These are phyloP conservation scores for Rhexocercosporidium sp. DNA, from an alignment of 2,329 filamentous ascomycete species.

Conservation along the genomic window DNA sequence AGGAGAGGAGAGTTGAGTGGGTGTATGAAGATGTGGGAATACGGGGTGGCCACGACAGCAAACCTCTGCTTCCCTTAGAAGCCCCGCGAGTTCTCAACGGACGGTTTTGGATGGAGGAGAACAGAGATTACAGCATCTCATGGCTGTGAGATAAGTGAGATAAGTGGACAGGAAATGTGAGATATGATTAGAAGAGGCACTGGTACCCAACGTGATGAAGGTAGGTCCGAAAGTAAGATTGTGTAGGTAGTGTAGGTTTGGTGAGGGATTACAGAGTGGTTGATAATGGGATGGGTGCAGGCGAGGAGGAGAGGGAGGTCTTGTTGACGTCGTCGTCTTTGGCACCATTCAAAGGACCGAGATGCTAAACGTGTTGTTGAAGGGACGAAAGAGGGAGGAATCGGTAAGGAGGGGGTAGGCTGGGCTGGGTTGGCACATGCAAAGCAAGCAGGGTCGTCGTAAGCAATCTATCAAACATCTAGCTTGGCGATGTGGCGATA, in stretches of 20 bases:
- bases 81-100: no score
- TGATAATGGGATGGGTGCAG: background rate
- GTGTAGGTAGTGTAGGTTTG: background rate
- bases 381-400: background rate
- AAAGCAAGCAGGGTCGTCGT: slow-evolving; percentile 4
- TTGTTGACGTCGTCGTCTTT: background rate
- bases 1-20: background rate
- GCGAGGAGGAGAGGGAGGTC: no score
- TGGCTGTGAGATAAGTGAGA: no score
- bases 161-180: background rate
- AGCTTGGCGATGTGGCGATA: background rate
- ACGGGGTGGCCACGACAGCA: background rate
- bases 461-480: slow-evolving; percentile 6
- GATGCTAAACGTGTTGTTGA: slow-evolving; percentile 7
- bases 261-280: background rate
- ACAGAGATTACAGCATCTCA: background rate
- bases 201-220: background rate
- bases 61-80: background rate
- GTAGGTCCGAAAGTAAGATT: background rate
- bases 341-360: background rate
- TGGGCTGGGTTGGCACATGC: background rate
- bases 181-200: background rate
- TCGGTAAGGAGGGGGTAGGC: background rate
- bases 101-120: background rate
- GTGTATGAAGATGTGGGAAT: background rate